Base-by-base conservation (phyloP, 73 alveolate species). In the Paramecium octaurelia region DNA sequence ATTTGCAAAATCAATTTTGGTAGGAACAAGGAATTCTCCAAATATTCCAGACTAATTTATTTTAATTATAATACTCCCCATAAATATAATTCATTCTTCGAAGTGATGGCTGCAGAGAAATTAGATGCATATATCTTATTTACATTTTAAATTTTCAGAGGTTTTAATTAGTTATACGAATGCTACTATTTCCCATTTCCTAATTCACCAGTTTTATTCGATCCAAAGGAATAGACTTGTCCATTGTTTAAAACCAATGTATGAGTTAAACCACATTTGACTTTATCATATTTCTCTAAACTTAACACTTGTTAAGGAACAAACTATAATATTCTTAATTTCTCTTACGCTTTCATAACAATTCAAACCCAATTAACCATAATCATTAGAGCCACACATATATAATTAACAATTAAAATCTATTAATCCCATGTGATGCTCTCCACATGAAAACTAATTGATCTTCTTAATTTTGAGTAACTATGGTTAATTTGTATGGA, bases 181-280 rank as follows among this genome's bases (percentile, higher is more conserved):
- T n/a, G 6, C 4, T 20, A 4, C 21, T 14, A 31, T 29, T 35
- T 68, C 1, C 85, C 85, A 68, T 34, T 68, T 34, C 85, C 85
- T 68, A 68, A 35, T 68, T 68, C 42, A 8, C 85, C 85, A 24
- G 7, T 34, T 20, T 68, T 68, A 7, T 68, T 68, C 5, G 54
- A 68, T 24, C 85, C 85, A 35, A 68, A 68, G 6, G 85, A 68
- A 68, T 68, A 68, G 2, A 68, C 85, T 68, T 21, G 1, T 5
- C 48, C 54, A 68, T 68, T 35, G 7, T 29, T 34, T 68, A 68
- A 68, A 14, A 68, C 27, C 27, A 68, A 35, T 3, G 85, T 68
- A 24, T 68, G 85, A 68, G 42, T 68, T 68, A 31, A n/a, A 35
- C 85, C 85, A n/a, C 85, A 68, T 68, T 68, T 68, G 21, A 68